phyloP scores from a whole-genome alignment of 306 rosid genomes.

The Vachellia pachyceras region DNA sequence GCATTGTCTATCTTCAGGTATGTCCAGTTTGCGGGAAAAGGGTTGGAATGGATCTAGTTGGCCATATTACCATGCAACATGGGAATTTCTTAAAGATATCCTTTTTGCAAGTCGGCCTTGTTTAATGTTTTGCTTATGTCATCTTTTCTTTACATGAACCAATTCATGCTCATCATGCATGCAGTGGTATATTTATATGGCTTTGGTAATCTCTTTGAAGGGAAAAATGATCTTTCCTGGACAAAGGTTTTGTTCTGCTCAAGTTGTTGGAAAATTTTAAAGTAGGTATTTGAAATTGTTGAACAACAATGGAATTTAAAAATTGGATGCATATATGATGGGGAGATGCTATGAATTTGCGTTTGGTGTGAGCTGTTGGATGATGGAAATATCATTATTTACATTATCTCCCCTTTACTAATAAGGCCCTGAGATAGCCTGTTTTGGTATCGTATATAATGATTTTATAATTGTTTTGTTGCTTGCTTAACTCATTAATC shows the following conservation, averaged over 20 bases:
- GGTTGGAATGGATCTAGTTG: slow-evolving; percentile 78
- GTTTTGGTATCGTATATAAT: neutral
- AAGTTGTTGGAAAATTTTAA: neutral
- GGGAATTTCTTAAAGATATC: slow-evolving; percentile 86
- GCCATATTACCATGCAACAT: slow-evolving; percentile 80
- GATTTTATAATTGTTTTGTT: slow-evolving; percentile 1
- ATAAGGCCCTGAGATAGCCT: neutral
- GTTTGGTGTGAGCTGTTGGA: neutral
- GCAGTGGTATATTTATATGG: slow-evolving; percentile 5
- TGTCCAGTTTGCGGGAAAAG: slow-evolving; percentile 78
- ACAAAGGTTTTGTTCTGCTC: neutral
- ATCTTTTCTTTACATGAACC: slow-evolving; percentile 7
- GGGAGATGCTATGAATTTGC: neutral
- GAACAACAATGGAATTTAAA: neutral
- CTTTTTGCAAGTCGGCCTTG: slow-evolving; percentile 48
- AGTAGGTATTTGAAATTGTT: neutral
- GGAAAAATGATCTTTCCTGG: neutral
- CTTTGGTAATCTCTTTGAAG: neutral
- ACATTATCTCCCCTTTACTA: neutral
- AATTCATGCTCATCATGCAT: slow-evolving; percentile 14
- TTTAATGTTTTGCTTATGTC: slow-evolving; percentile 6
- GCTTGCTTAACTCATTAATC: neutral
- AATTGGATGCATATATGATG: neutral
- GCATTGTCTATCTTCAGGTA: slow-evolving; percentile 59
- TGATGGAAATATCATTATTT: neutral